These are phyloP conservation scores for Pseudocercospora macadamiae DNA, from an alignment of 2,329 filamentous ascomycete genomes.

Conservation along the genomic window DNA sequence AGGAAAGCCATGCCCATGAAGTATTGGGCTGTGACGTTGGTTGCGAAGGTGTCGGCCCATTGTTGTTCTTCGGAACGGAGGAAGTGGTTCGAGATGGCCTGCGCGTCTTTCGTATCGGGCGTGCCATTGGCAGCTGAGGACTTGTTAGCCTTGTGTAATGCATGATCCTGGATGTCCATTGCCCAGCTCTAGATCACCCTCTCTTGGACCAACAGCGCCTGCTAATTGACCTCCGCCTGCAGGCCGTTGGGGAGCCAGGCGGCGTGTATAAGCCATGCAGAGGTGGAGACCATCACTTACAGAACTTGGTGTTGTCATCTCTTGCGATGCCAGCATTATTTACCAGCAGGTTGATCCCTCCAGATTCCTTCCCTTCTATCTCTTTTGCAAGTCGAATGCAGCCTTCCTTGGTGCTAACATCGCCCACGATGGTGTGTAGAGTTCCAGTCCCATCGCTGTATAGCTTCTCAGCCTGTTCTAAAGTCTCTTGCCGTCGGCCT, in stretches of 20 bases:
- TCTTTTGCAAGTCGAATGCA: slow-evolving; percentile 46
- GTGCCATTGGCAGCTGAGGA: slow-evolving; percentile 42
- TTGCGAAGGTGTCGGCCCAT: slow-evolving; percentile 56
- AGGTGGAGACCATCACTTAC: too few relatives aligned
- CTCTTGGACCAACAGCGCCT: too few relatives aligned
- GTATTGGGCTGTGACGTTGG: slow-evolving; percentile 55
- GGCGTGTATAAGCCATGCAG: too few relatives aligned
- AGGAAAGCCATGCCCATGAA: slow-evolving; percentile 60
- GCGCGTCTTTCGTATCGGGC: slow-evolving; percentile 52
- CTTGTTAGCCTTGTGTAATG: background rate
- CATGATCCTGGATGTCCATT: background rate
- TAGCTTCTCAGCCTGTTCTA: slow-evolving; percentile 49
- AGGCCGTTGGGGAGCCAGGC: too few relatives aligned
- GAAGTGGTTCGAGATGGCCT: slow-evolving; percentile 56
- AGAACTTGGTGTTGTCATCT: slow-evolving; percentile 57
- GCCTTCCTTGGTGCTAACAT: slow-evolving; percentile 57
- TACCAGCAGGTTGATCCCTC: slow-evolving; percentile 58
- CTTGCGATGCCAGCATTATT: slow-evolving; percentile 59
- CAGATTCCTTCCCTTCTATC: slow-evolving; percentile 49
- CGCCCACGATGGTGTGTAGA: slow-evolving; percentile 44
- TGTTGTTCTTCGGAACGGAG: slow-evolving; percentile 50
- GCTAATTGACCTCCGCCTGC: too few relatives aligned
- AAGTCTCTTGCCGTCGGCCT: slow-evolving; percentile 49
- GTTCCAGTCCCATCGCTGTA: slow-evolving; percentile 51
- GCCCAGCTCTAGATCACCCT: slow-evolving; percentile 24